These are phyloP conservation scores for Volvox reticuliferus DNA, from an alignment of 139 green algal genomes.

Conservation along the genomic window DNA sequence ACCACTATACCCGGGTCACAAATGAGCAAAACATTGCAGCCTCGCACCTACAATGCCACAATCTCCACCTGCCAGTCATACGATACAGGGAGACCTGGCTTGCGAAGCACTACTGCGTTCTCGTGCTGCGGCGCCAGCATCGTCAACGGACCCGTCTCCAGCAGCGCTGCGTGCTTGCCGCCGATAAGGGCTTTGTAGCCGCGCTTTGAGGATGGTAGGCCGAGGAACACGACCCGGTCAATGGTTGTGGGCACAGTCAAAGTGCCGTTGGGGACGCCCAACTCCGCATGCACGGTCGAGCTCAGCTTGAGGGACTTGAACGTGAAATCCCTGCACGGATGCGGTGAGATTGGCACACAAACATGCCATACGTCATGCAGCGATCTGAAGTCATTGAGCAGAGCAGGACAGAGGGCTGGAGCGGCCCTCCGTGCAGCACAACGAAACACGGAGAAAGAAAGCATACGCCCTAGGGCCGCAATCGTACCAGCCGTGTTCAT, in stretches of 20 bases:
- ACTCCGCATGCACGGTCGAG: constrained; percentile 15
- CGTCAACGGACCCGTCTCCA: constrained; percentile 44
- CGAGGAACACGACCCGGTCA: constrained; percentile 72
- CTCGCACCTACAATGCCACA: constrained; percentile 1
- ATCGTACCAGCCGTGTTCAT: no score
- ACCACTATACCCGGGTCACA: no score
- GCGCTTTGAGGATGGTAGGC: constrained; percentile 46
- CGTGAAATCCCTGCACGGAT: constrained; percentile 42
- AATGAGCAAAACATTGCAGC: no score
- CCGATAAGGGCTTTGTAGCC: constrained; percentile 25
- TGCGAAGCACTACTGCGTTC: constrained; percentile 38
- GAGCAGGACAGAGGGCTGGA: neutral
- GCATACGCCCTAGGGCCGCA: no score
- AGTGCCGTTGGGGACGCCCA: constrained; percentile 19
- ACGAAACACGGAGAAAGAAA: neutral
- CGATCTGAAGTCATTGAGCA: neutral
- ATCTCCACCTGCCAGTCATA: constrained; percentile 51
- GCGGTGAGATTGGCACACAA: neutral
- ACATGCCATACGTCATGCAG: neutral
- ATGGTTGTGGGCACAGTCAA: constrained; percentile 39
- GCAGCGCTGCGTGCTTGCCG: neutral
- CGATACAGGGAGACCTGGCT: constrained; percentile 37
- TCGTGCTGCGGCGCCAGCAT: neutral
- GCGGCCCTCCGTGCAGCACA: neutral
- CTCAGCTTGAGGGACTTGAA: constrained; percentile 50